Evolutionary conservation across 2,329 filamentous ascomycete genomes (phyloP).

Genomic region (Cytospora mali): DNA sequence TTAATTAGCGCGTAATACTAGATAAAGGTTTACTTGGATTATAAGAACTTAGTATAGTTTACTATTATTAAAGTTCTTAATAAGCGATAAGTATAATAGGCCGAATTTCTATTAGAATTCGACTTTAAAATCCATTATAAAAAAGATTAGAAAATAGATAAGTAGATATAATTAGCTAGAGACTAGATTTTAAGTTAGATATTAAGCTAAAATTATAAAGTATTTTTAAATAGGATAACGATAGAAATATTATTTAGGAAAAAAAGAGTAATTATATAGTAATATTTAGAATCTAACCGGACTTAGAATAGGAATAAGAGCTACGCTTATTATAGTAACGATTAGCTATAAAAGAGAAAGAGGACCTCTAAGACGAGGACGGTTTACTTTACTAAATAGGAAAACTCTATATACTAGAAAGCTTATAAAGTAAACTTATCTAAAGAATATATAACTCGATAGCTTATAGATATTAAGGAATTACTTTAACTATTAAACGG

Average conservation of each 20-base stretch:
- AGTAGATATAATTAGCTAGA: too few relatives aligned
- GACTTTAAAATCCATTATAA: not conserved
- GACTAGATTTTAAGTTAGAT: too few relatives aligned
- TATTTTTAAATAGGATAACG: not conserved
- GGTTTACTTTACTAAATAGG: not conserved
- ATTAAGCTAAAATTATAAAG: not conserved
- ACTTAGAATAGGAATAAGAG: too few relatives aligned
- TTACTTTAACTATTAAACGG: not conserved
- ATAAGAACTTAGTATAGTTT: not conserved
- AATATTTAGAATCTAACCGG: too few relatives aligned
- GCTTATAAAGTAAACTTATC: not conserved
- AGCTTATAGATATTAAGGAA: slow-evolving; percentile 7
- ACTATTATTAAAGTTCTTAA: not conserved
- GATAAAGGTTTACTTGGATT: not conserved
- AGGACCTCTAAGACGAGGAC: not conserved
- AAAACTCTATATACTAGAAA: not conserved
- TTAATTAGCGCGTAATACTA: not conserved
- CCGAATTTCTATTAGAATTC: too few relatives aligned
- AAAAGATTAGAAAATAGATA: not conserved
- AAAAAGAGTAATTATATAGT: too few relatives aligned
- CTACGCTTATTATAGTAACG: too few relatives aligned
- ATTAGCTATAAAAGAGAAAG: too few relatives aligned
- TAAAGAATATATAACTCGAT: slow-evolving; percentile 6
- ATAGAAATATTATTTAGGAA: not conserved
- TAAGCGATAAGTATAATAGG: not conserved